Conservation (phyloP, 805 yeast species). For the Metschnikowia cerradonensis region DNA sequence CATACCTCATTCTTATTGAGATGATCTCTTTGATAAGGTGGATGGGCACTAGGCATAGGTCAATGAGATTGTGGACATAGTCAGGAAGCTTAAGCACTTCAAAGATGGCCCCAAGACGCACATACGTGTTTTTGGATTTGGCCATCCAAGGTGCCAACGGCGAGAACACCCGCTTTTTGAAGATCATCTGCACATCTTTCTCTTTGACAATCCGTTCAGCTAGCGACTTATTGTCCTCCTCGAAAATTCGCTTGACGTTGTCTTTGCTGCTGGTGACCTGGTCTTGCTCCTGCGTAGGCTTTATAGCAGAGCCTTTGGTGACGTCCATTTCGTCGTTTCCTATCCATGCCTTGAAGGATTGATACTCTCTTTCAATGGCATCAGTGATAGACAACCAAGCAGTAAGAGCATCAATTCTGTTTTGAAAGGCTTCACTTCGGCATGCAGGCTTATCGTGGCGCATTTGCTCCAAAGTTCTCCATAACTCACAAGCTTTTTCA, state of each 20-base stretch:
- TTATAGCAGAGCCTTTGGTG: constrained; percentile 26
- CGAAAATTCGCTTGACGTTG: constrained; percentile 36
- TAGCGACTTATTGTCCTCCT: constrained; percentile 61
- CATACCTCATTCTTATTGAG: constrained; percentile 67
- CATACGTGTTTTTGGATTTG: constrained; percentile 71
- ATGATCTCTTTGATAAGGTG: constrained; percentile 76
- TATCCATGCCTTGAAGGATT: constrained; percentile 69
- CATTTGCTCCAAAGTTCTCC: constrained; percentile 81
- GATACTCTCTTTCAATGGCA: constrained; percentile 60
- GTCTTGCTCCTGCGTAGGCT: background rate
- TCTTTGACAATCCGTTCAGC: constrained; percentile 83
- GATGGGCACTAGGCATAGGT: constrained; percentile 71
- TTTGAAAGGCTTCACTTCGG: constrained; percentile 57
- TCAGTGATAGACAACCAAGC: constrained; percentile 80
- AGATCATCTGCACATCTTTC: constrained; percentile 67
- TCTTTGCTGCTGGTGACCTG: constrained; percentile 12
- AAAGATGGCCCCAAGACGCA: constrained; percentile 57
- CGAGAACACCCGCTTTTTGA: constrained; percentile 61
- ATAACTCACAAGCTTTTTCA: constrained; percentile 66
- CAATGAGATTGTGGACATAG: constrained; percentile 59
- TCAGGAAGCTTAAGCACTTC: constrained; percentile 71
- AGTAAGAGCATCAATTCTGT: constrained; percentile 67
- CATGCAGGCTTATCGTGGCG: constrained; percentile 70
- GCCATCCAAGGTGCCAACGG: constrained; percentile 78
- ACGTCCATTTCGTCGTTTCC: constrained; percentile 79